A percentile compares a stretch with the other conserved stretches of the same genome.
These are phyloP conservation scores for Drosera capensis DNA, from an alignment of 148 eudicot species.

Conservation along the genomic window DNA sequence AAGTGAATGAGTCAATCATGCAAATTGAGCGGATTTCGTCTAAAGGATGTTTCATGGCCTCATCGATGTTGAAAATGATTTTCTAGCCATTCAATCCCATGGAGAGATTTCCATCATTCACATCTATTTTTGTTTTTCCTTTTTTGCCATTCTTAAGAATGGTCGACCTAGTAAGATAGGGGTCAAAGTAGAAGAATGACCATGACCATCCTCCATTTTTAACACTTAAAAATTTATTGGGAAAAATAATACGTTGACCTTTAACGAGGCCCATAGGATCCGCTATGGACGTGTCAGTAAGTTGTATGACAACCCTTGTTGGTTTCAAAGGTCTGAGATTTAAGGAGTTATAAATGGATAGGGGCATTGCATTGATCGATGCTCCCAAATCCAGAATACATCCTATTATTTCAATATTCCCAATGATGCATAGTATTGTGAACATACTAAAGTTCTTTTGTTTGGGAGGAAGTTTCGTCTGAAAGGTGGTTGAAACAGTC, in stretches of 20 bases:
- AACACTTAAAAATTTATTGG: not conserved
- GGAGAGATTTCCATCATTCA: slow-evolving; percentile 4
- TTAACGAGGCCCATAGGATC: not conserved
- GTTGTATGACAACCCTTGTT: no score
- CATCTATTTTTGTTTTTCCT: slow-evolving; percentile 8
- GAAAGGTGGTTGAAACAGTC: not conserved
- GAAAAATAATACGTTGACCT: not conserved
- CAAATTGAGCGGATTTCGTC: no score
- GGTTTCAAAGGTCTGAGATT: no score
- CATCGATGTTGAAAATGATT: slow-evolving; percentile 5
- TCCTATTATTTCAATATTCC: no score
- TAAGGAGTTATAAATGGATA: no score
- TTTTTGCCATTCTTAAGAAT: slow-evolving; percentile 5
- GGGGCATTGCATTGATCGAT: no score
- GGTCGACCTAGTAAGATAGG: slow-evolving; percentile 10
- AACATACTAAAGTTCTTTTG: no score
- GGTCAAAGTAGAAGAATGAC: not conserved
- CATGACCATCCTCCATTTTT: not conserved
- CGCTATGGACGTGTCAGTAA: not conserved
- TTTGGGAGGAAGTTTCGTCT: not conserved
- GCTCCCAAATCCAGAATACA: not conserved
- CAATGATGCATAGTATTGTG: no score
- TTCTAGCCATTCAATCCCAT: slow-evolving; percentile 11
- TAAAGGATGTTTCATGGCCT: slow-evolving; percentile 12
- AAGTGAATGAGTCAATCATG: no score